Evolutionary conservation across 2,329 filamentous ascomycete species (phyloP), one percentile per base, ranked within the genome.

Genomic region (Phyllosticta citrichinensis): DNA sequence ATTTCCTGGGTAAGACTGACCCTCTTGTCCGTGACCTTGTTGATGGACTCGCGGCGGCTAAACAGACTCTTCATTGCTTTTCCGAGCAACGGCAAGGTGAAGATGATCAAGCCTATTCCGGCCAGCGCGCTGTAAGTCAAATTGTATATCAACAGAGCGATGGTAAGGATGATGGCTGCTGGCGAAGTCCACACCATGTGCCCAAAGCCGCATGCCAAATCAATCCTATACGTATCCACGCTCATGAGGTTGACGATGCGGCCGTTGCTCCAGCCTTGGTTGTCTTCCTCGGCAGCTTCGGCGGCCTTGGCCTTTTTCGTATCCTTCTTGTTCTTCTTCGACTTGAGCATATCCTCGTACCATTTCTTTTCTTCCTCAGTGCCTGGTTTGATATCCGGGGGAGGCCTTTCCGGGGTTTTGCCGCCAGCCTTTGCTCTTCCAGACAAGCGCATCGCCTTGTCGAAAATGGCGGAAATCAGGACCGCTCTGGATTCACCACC

Each of bases 1-100:
- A 97, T 96, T 71, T 97, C 93, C 70, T 97, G 92, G 0, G 91
- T 97, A 35, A 97, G 78, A 58, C 88, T 88, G 8, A 97, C 92
- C 64, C 93, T 85, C 75, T 95, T 89, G 71, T 97, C 93, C 1
- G 93, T 97, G 63, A 97, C 84, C 69, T 91, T 92, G 80, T 97
- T 97, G 78, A 97, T 97, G 30, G 74, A 79, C 67, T 84, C 84
- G 68, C 94, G 84, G 58, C 91, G 85, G 17, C 76, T 77, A 73
- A 97, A 90, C 17, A 97, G 78, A 58, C 82, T 84, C 65, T 87
- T 85, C 66, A 97, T 91, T 10, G 89, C 87, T 60, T 81, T 82
- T 3, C 88, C 91, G 33, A 97, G 80, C 2, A 91, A 73, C 0
- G 92, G 91, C 66, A 96, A 81, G 11, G 87, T 86, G 50, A 96